Percentiles rank a stretch among this genome's conserved stretches.
Conservation (phyloP, 2,329 filamentous ascomycete species). For the Colletotrichum plurivorum region DNA sequence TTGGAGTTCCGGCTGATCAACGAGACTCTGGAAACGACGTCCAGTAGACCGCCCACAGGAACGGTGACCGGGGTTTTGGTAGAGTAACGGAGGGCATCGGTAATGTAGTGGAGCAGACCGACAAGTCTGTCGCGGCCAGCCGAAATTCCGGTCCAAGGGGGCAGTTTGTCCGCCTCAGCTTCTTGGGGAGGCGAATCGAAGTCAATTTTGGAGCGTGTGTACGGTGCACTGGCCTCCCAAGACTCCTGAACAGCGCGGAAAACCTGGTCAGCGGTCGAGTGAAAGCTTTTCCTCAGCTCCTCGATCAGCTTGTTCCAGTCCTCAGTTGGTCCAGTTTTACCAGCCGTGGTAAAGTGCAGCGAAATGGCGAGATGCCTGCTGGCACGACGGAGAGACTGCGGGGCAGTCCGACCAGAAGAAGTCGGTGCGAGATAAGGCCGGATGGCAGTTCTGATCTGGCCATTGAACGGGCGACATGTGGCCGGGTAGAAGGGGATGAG, state of each 20-base stretch:
- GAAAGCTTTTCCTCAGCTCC: conserved; percentile 73
- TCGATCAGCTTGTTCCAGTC: conserved; percentile 83
- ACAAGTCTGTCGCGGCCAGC: conserved; percentile 79
- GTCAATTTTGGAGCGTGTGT: conserved; percentile 58
- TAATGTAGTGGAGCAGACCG: conserved; percentile 76
- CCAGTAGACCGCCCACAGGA: conserved; percentile 76
- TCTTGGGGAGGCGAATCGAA: conserved; percentile 64
- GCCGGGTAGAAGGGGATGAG: conserved; percentile 87
- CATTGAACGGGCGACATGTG: conserved; percentile 82
- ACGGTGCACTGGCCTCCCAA: conserved; percentile 78
- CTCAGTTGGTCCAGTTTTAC: conserved; percentile 81
- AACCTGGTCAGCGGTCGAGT: conserved; percentile 80
- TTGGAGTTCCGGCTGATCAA: conserved; percentile 71
- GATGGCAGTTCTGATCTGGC: conserved; percentile 75
- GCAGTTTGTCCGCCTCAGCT: conserved; percentile 66
- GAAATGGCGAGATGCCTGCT: conserved; percentile 77
- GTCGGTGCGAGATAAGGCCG: conserved; percentile 76
- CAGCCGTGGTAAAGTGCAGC: conserved; percentile 85
- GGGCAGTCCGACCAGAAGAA: conserved; percentile 64
- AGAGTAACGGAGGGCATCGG: conserved; percentile 72
- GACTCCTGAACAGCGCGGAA: conserved; percentile 86
- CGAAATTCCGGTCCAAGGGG: conserved; percentile 80
- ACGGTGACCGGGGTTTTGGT: conserved; percentile 77
- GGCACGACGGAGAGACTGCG: conserved; percentile 67
- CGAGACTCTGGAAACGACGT: conserved; percentile 79